Conservation (phyloP, 2,329 filamentous ascomycete genomes). For the Colletotrichum sublineola region DNA sequence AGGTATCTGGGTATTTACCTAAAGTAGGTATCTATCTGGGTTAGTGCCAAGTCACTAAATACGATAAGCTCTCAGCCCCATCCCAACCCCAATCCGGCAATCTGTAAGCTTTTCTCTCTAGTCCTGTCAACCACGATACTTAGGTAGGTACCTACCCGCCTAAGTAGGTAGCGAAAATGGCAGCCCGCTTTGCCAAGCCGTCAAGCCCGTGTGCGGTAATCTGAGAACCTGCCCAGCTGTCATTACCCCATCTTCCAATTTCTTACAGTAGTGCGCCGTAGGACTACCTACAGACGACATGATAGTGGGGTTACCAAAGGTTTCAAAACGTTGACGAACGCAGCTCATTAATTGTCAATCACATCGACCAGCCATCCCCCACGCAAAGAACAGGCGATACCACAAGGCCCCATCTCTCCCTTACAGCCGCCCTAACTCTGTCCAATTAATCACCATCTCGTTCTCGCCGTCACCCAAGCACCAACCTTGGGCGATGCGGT, state of each 20-base stretch:
- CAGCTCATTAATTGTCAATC: slow-evolving; percentile 20
- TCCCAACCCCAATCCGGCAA: slow-evolving; percentile 5
- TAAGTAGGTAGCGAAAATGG: slow-evolving; percentile 19
- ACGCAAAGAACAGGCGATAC: slow-evolving; percentile 12
- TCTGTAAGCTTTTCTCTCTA: slow-evolving; percentile 18
- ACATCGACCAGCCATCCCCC: slow-evolving; percentile 12
- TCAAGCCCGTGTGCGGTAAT: background rate
- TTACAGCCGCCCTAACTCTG: slow-evolving; percentile 16
- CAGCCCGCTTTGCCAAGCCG: slow-evolving; percentile 1
- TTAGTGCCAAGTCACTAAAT: slow-evolving; percentile 37
- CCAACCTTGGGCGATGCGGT: slow-evolving; percentile 31
- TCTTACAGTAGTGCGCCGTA: background rate
- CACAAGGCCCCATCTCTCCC: slow-evolving; percentile 2
- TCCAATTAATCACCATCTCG: slow-evolving; percentile 20
- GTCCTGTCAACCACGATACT: no score
- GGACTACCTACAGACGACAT: background rate
- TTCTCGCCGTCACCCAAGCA: slow-evolving; percentile 27
- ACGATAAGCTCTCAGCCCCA: slow-evolving; percentile 23
- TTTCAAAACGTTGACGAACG: slow-evolving; percentile 24
- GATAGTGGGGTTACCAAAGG: background rate
- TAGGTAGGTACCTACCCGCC: background rate
- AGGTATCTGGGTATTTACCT: no score
- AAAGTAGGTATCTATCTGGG: background rate
- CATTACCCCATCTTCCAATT: slow-evolving; percentile 7
- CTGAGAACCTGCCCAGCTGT: background rate